Evolutionary conservation across 306 rosid species (phyloP).

Genomic region (Neltuma alba): DNA sequence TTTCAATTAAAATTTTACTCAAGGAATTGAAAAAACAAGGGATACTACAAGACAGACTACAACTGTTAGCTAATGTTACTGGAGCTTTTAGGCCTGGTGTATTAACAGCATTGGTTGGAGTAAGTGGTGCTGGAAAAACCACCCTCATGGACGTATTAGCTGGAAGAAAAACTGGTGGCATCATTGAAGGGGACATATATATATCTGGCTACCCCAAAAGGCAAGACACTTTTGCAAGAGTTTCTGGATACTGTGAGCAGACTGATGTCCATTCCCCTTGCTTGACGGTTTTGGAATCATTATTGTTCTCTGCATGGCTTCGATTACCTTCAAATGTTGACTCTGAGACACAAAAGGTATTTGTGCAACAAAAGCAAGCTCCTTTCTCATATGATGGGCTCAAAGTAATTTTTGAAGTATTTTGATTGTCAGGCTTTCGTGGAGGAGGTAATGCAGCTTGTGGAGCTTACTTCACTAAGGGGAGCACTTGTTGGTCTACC

Average conservation of each 20-base stretch:
- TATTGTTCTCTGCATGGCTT: conserved; percentile 84
- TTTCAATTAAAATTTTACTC: conserved; percentile 52
- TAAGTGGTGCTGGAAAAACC: conserved; percentile 87
- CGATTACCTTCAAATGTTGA: conserved; percentile 64
- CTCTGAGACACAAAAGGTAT: conserved; percentile 58
- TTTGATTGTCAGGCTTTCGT: conserved; percentile 64
- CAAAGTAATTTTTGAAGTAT: background rate
- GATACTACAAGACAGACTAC: conserved; percentile 61
- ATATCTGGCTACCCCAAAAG: conserved; percentile 77
- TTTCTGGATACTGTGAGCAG: conserved; percentile 90
- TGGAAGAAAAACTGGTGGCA: conserved; percentile 80
- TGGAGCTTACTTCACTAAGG: conserved; percentile 66
- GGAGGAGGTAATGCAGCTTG: conserved; percentile 88
- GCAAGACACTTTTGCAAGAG: conserved; percentile 83
- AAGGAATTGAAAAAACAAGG: conserved; percentile 82
- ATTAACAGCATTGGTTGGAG: conserved; percentile 82
- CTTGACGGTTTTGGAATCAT: conserved; percentile 72
- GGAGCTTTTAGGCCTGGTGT: conserved; percentile 89
- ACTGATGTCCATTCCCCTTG: conserved; percentile 79
- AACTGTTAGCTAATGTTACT: conserved; percentile 63
- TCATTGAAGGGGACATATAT: conserved; percentile 62
- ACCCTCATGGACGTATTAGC: conserved; percentile 85
- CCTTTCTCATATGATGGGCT: conserved; percentile 9
- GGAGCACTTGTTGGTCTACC: conserved; percentile 81
- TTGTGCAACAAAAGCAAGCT: conserved; percentile 13